Conservation (phyloP, 139 green algal species). For the Auxenochlorella pyrenoidosa region DNA sequence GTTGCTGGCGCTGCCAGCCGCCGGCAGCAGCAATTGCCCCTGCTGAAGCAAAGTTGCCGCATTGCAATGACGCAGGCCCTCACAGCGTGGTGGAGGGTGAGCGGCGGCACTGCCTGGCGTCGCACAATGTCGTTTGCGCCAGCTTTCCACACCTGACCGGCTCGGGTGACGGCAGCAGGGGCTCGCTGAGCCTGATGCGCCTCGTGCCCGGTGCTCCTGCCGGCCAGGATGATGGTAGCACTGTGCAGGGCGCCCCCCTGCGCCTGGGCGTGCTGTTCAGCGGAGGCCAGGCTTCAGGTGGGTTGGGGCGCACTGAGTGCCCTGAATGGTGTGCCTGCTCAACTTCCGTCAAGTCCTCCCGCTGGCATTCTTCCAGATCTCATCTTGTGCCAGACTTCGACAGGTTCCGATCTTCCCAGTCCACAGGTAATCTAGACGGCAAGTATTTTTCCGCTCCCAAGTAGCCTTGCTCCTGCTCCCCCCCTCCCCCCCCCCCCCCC, state of each 20-base stretch:
- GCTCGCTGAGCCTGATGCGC: neutral
- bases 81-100: conserved; percentile 15
- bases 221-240: neutral
- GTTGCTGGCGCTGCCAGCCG: too few species aligned
- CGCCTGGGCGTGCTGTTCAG: conserved; percentile 62
- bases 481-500: too few species aligned
- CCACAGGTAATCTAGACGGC: neutral
- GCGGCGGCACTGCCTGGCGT: neutral
- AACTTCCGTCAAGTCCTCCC: neutral
- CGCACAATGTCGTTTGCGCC: neutral
- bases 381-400: too few species aligned
- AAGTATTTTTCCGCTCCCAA: too few species aligned
- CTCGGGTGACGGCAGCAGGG: neutral
- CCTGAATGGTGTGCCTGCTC: neutral
- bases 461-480: neutral
- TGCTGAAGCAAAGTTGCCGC: too few species aligned
- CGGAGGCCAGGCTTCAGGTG: conserved; percentile 69
- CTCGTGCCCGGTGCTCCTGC: neutral
- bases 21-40: too few species aligned
- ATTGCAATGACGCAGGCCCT: neutral
- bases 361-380: neutral
- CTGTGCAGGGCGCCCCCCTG: neutral
- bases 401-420: too few species aligned
- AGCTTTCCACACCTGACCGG: neutral
- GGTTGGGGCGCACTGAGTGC: neutral